Evolutionary conservation across 345 rosid species (phyloP).

Genomic region (Populus davidiana): DNA sequence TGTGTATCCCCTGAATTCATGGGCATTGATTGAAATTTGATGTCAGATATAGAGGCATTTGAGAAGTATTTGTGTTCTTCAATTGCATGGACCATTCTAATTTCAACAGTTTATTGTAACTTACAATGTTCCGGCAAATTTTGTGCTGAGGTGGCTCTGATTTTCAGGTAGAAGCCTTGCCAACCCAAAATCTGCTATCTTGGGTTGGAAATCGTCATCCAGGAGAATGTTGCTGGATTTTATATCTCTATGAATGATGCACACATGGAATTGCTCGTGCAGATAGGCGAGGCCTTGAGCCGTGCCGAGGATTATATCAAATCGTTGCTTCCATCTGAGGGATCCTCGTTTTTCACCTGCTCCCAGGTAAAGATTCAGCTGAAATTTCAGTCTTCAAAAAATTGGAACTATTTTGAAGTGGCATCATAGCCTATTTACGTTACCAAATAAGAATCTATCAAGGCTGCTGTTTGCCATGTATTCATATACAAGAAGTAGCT

Average conservation of each 20-base stretch:
- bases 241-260: constrained; percentile 55
- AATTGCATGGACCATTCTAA: too few species aligned
- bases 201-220: constrained; percentile 42
- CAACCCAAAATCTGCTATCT: constrained; percentile 56
- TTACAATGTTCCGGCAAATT: constrained; percentile 52
- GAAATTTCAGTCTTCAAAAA: neutral
- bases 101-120: neutral
- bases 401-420: neutral
- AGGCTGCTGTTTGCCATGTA: constrained; percentile 52
- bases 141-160: constrained; percentile 49
- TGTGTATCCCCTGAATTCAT: constrained; percentile 41
- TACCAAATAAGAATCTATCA: constrained; percentile 40
- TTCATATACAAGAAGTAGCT: constrained; percentile 47
- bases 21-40: neutral
- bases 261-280: constrained; percentile 46
- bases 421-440: neutral
- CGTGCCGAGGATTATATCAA: constrained; percentile 42
- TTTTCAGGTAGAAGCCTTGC: constrained; percentile 46
- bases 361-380: neutral
- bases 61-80: neutral
- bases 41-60: neutral
- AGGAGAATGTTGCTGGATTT: constrained; percentile 47
- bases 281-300: constrained; percentile 50
- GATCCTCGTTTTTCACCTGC: constrained; percentile 37
- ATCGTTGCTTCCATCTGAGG: constrained; percentile 43